A percentile compares a stretch with the other conserved stretches of the same genome.
Conservation (phyloP, 768 basidiomycete species). For the Suillus cothurnatus region DNA sequence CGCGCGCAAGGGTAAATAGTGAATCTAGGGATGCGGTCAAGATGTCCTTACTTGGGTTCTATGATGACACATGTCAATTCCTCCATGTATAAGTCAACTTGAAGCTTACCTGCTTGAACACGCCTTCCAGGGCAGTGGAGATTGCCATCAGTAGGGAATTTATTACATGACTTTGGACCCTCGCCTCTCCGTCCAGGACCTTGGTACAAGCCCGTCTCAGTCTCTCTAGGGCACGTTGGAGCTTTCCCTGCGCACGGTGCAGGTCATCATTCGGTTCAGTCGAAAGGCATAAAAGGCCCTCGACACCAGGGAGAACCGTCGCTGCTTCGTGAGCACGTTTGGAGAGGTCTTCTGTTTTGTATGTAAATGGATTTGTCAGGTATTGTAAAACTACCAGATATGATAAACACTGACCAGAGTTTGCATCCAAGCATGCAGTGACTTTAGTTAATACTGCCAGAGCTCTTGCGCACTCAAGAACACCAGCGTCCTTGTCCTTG, state of each 20-base stretch:
- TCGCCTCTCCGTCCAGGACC: constrained; percentile 41
- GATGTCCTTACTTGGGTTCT: constrained; percentile 35
- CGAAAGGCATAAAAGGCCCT: constrained; percentile 13
- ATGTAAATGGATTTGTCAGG: not conserved
- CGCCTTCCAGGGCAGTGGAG: constrained; percentile 33
- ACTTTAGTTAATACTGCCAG: constrained; percentile 48
- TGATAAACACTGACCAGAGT: not conserved
- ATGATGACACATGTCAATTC: not conserved
- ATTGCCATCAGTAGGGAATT: constrained; percentile 40
- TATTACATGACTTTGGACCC: constrained; percentile 15
- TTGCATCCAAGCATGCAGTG: constrained; percentile 36
- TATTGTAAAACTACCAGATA: not conserved
- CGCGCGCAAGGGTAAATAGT: constrained; percentile 54
- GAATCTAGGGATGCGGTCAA: constrained; percentile 55
- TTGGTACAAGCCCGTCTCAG: constrained; percentile 53
- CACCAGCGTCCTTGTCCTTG: constrained; percentile 14
- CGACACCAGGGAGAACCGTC: constrained; percentile 23
- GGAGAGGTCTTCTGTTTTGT: constrained; percentile 16
- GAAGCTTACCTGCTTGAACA: constrained; percentile 31
- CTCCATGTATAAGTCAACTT: not conserved
- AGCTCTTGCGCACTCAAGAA: constrained; percentile 42
- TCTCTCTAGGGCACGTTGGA: constrained; percentile 63
- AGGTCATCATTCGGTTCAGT: constrained; percentile 35
- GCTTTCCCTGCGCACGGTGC: constrained; percentile 47
- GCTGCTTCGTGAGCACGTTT: constrained; percentile 23